Base-by-base conservation (phyloP, 2,329 filamentous ascomycete species). In the Trichoderma polysporum region DNA sequence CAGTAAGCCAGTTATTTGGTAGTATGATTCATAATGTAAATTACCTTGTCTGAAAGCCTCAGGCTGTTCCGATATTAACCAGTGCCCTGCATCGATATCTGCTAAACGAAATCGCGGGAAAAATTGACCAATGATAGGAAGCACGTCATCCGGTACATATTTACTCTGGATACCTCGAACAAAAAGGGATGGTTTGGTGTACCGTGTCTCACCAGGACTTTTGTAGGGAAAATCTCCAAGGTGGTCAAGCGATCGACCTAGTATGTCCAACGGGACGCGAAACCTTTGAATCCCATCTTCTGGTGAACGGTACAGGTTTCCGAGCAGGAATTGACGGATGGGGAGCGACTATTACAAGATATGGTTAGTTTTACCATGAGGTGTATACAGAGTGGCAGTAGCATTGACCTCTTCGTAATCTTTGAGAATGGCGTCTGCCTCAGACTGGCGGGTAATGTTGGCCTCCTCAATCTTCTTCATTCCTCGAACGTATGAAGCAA, bases 201-300 rank as follows among this genome's bases (percentile, higher is more conserved):
- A 98, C 29, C 89, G 84, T 37, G 82, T 80, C 69, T 84, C 79
- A n/a, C 86, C 84, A 0, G 93, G 89, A 72, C 93, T 84, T 71
- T 86, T 90, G 81, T 90, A 97, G 0, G 95, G 94, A 74, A 99
- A 99, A 72, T 96, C 92, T 1, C 91, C 93, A 81, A 98, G 87
- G 70, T 91, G 83, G 71, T 88, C 86, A 47, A 99, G 81, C 0
- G 88, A 84, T 56, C 84, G 82, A 4, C 84, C 89, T 0, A 99
- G 81, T 3, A 87, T 88, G 54, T 85, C 83, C 12, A 99, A 81
- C 0, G 95, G 94, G 3, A 98, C 88, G 31, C 92, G 87, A 79
- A 95, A 97, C 72, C 86, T 89, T 72, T 91, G 85, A 2, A 82
- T 82, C 35, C 85, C 82, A 59, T 83, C 80, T 17, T 77, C 79